Conservation (phyloP, 2,329 filamentous ascomycete genomes). For the Chaetomium globosum region DNA sequence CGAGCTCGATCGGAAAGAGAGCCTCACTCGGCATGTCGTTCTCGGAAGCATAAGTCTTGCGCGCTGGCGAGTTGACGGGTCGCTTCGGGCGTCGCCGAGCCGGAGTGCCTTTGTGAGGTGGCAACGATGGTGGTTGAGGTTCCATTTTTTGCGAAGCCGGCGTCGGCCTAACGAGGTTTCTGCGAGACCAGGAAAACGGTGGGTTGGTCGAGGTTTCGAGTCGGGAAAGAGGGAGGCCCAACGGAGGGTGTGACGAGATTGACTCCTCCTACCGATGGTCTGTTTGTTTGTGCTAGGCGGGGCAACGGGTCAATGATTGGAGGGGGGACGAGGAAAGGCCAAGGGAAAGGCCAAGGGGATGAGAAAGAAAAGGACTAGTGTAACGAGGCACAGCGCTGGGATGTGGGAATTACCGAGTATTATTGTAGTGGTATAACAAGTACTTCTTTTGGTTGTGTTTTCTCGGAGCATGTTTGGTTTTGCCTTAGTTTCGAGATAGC, state of each 20-base stretch:
- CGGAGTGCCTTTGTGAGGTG: slow-evolving; percentile 43
- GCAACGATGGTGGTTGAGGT: slow-evolving; percentile 31
- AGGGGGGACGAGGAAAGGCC: background rate
- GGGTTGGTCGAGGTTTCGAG: background rate
- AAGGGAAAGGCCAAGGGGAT: background rate
- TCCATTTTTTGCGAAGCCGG: slow-evolving; percentile 34
- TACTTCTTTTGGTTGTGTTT: slow-evolving; percentile 28
- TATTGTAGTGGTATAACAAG: slow-evolving; percentile 4
- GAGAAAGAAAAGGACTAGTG: slow-evolving; percentile 4
- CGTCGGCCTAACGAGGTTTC: slow-evolving; percentile 7
- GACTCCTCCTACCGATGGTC: background rate
- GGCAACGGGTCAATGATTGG: slow-evolving; percentile 23
- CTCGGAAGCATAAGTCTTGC: slow-evolving; percentile 63
- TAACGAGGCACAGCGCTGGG: slow-evolving; percentile 20
- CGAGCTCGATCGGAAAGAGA: slow-evolving; percentile 43
- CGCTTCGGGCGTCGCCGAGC: slow-evolving; percentile 48
- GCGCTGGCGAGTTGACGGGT: slow-evolving; percentile 44
- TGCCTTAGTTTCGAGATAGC: slow-evolving; percentile 16
- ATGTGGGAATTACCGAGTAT: slow-evolving; percentile 29
- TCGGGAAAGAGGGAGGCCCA: slow-evolving; percentile 18
- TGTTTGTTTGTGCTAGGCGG: slow-evolving; percentile 24
- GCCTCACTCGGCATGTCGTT: slow-evolving; percentile 52
- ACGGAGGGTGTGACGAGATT: slow-evolving; percentile 13
- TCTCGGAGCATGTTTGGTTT: slow-evolving; percentile 36
- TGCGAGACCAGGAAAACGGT: slow-evolving; percentile 11